Evolutionary conservation across 2,329 filamentous ascomycete genomes (phyloP).

Genomic region (Claviceps sp.): DNA sequence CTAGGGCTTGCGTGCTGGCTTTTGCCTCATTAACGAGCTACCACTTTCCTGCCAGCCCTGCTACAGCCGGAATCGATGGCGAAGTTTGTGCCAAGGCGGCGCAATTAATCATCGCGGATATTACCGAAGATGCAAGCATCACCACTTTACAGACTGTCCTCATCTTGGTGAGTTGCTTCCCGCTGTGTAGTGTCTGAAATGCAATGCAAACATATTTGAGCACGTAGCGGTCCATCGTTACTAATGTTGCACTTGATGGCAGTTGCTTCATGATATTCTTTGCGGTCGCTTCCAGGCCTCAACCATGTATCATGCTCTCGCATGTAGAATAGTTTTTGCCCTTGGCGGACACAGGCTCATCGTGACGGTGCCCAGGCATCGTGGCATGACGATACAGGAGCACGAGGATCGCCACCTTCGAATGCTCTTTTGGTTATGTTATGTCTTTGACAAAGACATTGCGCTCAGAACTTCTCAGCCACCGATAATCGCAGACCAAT

Average conservation of each 20-base stretch:
- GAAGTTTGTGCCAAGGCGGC: slow-evolving; percentile 27
- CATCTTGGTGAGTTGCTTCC: slow-evolving; percentile 29
- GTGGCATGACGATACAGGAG: slow-evolving; percentile 10
- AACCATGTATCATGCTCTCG: slow-evolving; percentile 28
- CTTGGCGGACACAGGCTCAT: slow-evolving; percentile 30
- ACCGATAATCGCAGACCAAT: slow-evolving; percentile 34
- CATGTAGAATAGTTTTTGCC: slow-evolving; percentile 33
- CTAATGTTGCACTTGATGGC: not conserved
- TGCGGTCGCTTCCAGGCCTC: slow-evolving; percentile 33
- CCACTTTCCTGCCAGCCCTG: slow-evolving; percentile 10
- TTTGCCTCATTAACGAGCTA: slow-evolving; percentile 27
- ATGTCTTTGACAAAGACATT: slow-evolving; percentile 42
- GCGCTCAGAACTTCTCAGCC: slow-evolving; percentile 39
- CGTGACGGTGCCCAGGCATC: slow-evolving; percentile 5
- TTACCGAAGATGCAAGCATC: slow-evolving; percentile 29
- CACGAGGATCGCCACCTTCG: slow-evolving; percentile 22
- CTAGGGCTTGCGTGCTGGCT: slow-evolving; percentile 33
- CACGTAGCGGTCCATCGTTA: not conserved
- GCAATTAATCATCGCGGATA: slow-evolving; percentile 26
- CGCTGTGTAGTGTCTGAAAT: too few species aligned
- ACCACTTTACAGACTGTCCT: slow-evolving; percentile 30
- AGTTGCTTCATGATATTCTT: slow-evolving; percentile 30
- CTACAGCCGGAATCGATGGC: slow-evolving; percentile 19
- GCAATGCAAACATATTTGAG: not conserved
- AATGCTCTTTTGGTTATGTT: slow-evolving; percentile 40